These are phyloP conservation scores for Scytalidium lignicola DNA, from an alignment of 2,329 filamentous ascomycete genomes.

Conservation along the genomic window DNA sequence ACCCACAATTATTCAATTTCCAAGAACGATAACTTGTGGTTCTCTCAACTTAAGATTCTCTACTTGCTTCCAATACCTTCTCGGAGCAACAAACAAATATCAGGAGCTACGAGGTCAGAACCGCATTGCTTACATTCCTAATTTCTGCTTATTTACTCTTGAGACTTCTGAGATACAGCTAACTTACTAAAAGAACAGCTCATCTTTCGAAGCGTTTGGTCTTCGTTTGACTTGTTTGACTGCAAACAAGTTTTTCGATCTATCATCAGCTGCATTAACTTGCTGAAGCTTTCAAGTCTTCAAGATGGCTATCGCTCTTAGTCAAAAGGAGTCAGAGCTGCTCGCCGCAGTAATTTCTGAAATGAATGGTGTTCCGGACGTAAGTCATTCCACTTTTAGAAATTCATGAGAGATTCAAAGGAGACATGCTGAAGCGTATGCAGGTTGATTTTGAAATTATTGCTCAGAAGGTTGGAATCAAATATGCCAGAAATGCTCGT, in stretches of 20 bases:
- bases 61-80: background rate
- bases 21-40: too few relatives aligned
- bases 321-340: constrained; percentile 7
- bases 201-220: too few relatives aligned
- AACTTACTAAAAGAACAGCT: too few relatives aligned
- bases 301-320: constrained; percentile 4
- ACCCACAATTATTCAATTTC: too few relatives aligned
- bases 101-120: background rate
- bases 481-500: constrained; percentile 35
- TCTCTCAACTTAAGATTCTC: background rate
- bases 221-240: too few relatives aligned
- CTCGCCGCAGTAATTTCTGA: constrained; percentile 8
- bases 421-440: constrained; percentile 29
- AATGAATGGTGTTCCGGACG: constrained; percentile 11
- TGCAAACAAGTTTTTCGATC: too few relatives aligned
- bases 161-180: too few relatives aligned
- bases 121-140: too few relatives aligned
- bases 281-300: background rate
- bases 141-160: too few relatives aligned
- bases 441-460: constrained; percentile 36
- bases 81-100: background rate
- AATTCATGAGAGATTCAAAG: constrained; percentile 32
- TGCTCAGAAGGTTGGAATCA: constrained; percentile 31
- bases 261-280: background rate
- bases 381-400: constrained; percentile 30